Conservation (phyloP, 148 eudicot genomes). For the Arbutus unedo region DNA sequence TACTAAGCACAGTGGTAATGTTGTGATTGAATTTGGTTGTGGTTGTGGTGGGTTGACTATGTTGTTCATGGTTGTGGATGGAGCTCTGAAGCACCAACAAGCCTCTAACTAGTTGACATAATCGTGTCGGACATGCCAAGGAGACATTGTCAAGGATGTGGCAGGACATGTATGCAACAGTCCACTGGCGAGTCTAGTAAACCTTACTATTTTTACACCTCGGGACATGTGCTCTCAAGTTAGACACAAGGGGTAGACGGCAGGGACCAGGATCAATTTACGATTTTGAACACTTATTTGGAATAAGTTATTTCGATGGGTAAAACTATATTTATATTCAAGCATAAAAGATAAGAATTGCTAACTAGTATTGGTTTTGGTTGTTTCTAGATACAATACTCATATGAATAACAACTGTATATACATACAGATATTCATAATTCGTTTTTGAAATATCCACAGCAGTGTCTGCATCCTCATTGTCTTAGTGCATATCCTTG, state of each 20-base stretch:
- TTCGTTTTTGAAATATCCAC: no score
- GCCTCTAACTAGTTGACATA: not conserved
- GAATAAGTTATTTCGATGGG: not conserved
- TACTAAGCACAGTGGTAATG: not conserved
- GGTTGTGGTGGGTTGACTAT: not conserved
- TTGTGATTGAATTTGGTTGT: not conserved
- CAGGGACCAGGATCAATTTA: not conserved
- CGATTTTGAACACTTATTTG: not conserved
- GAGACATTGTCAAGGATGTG: no score
- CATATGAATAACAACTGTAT: no score
- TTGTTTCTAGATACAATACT: no score
- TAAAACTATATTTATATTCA: not conserved
- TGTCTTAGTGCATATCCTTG: not conserved
- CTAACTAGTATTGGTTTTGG: no score
- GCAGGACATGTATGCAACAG: no score
- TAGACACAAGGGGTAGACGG: not conserved
- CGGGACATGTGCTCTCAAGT: not conserved
- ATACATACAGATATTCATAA: no score
- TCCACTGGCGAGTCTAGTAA: not conserved
- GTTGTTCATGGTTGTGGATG: not conserved
- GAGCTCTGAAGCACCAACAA: not conserved
- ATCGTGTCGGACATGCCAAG: not conserved
- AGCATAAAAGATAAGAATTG: not conserved
- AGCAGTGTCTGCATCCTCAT: no score
- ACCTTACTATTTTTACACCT: not conserved